These are phyloP conservation scores for Microdochium bolleyi DNA, from an alignment of 2,329 filamentous ascomycete species.

Conservation along the genomic window DNA sequence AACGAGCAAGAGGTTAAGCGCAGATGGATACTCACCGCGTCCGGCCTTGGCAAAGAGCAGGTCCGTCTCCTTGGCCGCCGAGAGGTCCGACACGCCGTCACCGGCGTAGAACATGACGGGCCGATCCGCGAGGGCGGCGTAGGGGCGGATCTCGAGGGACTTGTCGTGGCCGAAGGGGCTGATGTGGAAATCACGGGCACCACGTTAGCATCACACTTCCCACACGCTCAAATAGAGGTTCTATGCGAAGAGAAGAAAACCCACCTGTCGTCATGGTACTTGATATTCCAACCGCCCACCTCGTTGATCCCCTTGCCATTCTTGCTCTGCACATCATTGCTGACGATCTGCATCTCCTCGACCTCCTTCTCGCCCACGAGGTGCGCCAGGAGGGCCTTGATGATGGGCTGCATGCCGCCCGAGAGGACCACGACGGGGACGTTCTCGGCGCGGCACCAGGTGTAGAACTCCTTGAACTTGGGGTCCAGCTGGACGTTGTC, in stretches of 20 bases:
- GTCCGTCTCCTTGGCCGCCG: constrained; percentile 86
- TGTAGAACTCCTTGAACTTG: constrained; percentile 78
- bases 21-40: constrained; percentile 65
- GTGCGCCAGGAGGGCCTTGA: constrained; percentile 71
- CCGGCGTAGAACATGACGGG: constrained; percentile 92
- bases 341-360: constrained; percentile 78
- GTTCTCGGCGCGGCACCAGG: constrained; percentile 73
- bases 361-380: constrained; percentile 70
- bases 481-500: constrained; percentile 85
- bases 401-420: constrained; percentile 88
- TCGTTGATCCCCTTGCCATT: constrained; percentile 67
- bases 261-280: constrained; percentile 78
- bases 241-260: constrained; percentile 9
- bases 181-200: constrained; percentile 7
- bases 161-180: constrained; percentile 96
- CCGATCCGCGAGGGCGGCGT: constrained; percentile 66
- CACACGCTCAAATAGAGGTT: too few species aligned
- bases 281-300: constrained; percentile 78
- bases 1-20: too few species aligned
- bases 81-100: constrained; percentile 88
- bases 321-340: constrained; percentile 66
- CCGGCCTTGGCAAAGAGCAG: constrained; percentile 90
- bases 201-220: too few species aligned
- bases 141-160: constrained; percentile 81
- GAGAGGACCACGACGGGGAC: constrained; percentile 89